These are phyloP conservation scores for Diaporthe vexans DNA, from an alignment of 2,329 filamentous ascomycete genomes.

Conservation along the genomic window DNA sequence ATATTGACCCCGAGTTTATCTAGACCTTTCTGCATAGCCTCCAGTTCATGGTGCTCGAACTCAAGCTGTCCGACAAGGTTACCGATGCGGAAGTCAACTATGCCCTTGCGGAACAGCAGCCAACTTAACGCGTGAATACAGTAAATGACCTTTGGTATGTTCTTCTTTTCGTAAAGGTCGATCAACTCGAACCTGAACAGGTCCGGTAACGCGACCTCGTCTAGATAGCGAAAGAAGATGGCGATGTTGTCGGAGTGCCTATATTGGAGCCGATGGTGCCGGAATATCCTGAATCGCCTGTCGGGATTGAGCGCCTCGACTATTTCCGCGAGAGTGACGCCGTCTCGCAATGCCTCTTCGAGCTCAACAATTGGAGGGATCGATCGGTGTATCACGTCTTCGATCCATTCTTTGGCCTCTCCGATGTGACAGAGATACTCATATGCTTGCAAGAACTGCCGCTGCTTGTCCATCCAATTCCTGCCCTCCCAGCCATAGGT, in stretches of 20 bases:
- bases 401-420: conserved; percentile 99
- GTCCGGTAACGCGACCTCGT: conserved; percentile 92
- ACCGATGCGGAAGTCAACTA: conserved; percentile 95
- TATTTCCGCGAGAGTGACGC: conserved; percentile 93
- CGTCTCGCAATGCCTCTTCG: conserved; percentile 92
- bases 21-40: conserved; percentile 95
- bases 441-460: conserved; percentile 96
- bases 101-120: conserved; percentile 95
- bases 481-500: conserved; percentile 82
- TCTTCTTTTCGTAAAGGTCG: conserved; percentile 99
- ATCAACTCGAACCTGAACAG: conserved; percentile 97
- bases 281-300: conserved; percentile 84
- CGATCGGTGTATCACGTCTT: conserved; percentile 85
- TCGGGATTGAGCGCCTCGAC: conserved; percentile 90
- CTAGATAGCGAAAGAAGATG: conserved; percentile 93
- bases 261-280: conserved; percentile 87
- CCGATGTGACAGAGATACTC: conserved; percentile 99
- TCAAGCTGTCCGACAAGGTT: conserved; percentile 97
- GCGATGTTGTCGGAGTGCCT: conserved; percentile 98
- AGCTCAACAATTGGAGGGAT: conserved; percentile 94
- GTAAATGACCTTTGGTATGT: conserved; percentile 99
- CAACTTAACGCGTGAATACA: conserved; percentile 98
- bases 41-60: conserved; percentile 97
- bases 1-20: conserved; percentile 96
- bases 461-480: conserved; percentile 99